A percentile compares a stretch with the other conserved stretches of the same genome.
Evolutionary conservation across 108 stramenopile genomes (phyloP).

Genomic region (Nitzschia sp.): DNA sequence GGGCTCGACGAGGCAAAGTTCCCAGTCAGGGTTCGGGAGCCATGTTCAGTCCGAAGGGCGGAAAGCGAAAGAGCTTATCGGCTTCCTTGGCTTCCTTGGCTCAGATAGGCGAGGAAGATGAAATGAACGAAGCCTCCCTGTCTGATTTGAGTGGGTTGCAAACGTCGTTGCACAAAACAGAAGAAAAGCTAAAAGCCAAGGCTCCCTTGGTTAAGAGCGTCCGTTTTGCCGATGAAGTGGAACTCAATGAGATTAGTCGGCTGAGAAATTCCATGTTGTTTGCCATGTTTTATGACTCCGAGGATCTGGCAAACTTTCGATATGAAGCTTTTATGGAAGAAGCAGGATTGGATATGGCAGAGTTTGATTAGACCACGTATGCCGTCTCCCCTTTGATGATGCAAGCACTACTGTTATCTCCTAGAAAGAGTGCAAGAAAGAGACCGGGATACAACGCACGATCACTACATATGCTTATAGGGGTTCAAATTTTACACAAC

Average conservation of each 20-base stretch:
- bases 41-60: constrained; percentile 1
- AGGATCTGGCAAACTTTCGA: constrained; percentile 31
- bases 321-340: constrained; percentile 38
- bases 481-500: too few relatives aligned
- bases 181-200: constrained; percentile 4
- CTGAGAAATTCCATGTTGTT: constrained; percentile 13
- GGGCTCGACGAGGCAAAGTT: background rate
- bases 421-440: too few relatives aligned
- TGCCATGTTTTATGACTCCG: constrained; percentile 19
- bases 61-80: background rate
- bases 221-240: constrained; percentile 20
- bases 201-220: background rate
- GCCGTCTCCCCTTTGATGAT: too few relatives aligned
- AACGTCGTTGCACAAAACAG: background rate
- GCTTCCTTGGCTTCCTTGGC: background rate
- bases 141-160: constrained; percentile 16
- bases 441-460: too few relatives aligned
- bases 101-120: constrained; percentile 10
- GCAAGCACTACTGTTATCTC: too few relatives aligned
- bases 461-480: too few relatives aligned
- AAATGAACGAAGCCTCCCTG: constrained; percentile 5
- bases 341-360: constrained; percentile 28
- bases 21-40: background rate
- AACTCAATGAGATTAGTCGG: constrained; percentile 22
- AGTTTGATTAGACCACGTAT: constrained; percentile 9